Evolutionary conservation across 2,329 filamentous ascomycete species (phyloP).

Genomic region (Arthrobotrys iridis): DNA sequence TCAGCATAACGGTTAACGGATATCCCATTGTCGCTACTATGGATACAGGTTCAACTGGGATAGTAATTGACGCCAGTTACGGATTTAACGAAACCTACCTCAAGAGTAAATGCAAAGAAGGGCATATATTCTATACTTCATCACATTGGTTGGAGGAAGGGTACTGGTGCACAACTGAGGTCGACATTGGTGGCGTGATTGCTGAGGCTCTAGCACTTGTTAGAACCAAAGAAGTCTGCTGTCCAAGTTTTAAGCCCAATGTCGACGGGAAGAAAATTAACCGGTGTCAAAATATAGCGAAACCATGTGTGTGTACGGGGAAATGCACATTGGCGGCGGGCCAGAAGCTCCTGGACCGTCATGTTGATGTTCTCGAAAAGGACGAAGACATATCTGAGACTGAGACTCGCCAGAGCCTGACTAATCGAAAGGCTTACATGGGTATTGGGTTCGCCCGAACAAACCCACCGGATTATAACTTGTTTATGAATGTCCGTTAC

Average conservation of each 20-base stretch:
- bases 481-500: conserved; percentile 30
- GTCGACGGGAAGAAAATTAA: neutral
- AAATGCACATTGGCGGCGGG: conserved; percentile 6
- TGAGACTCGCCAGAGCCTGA: neutral
- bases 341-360: neutral
- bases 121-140: conserved; percentile 40
- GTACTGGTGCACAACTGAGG: conserved; percentile 31
- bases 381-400: neutral
- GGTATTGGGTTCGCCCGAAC: conserved; percentile 28
- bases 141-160: conserved; percentile 43
- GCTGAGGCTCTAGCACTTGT: conserved; percentile 21
- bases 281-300: neutral
- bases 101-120: conserved; percentile 15
- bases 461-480: conserved; percentile 18
- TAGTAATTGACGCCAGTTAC: conserved; percentile 32
- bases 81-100: conserved; percentile 23
- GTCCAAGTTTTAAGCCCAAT: conserved; percentile 22
- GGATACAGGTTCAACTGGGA: conserved; percentile 38
- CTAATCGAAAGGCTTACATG: conserved; percentile 19
- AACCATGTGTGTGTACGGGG: conserved; percentile 20
- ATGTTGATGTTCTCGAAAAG: neutral
- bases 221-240: conserved; percentile 24
- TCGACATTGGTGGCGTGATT: conserved; percentile 20
- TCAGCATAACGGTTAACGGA: conserved; percentile 25
- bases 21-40: conserved; percentile 10